Percentiles rank a stretch among this genome's conserved stretches.
phyloP scores from a whole-genome alignment of 1,284 basidiomycete genomes.

The Melampsora larici-populina region DNA sequence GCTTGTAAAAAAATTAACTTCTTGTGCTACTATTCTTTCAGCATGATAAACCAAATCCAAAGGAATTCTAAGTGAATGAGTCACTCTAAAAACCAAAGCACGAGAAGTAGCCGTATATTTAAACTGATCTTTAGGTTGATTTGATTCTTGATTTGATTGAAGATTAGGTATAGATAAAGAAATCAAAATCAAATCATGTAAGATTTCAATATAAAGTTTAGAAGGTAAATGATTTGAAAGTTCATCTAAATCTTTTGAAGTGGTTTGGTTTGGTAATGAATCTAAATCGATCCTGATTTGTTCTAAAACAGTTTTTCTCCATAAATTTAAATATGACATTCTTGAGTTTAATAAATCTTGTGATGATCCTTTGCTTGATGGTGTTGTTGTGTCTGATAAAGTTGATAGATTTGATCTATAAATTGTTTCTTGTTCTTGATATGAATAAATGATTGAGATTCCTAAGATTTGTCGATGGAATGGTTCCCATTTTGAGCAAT shows the following conservation, averaged over 20 bases:
- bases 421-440: neutral
- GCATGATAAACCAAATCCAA: constrained; percentile 22
- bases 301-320: constrained; percentile 12
- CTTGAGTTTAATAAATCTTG: constrained; percentile 1
- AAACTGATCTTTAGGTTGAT: neutral
- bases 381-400: neutral
- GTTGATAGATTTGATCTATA: neutral
- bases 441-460: neutral
- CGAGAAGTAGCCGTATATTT: constrained; percentile 27
- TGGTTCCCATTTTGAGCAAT: constrained; percentile 13
- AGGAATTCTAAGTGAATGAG: constrained; percentile 10
- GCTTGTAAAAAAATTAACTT: neutral
- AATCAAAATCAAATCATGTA: constrained; percentile 33
- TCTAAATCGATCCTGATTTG: constrained; percentile 10
- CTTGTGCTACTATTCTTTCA: constrained; percentile 37
- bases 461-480: constrained; percentile 17
- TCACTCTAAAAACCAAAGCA: constrained; percentile 20
- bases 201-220: constrained; percentile 28
- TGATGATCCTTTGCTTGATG: constrained; percentile 8
- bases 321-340: neutral
- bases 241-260: neutral
- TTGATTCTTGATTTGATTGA: neutral
- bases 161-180: constrained; percentile 19
- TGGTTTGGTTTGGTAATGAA: constrained; percentile 3
- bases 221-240: constrained; percentile 22